Evolutionary conservation across 2,329 filamentous ascomycete species (phyloP).

Genomic region (Alternaria ethzedia): DNA sequence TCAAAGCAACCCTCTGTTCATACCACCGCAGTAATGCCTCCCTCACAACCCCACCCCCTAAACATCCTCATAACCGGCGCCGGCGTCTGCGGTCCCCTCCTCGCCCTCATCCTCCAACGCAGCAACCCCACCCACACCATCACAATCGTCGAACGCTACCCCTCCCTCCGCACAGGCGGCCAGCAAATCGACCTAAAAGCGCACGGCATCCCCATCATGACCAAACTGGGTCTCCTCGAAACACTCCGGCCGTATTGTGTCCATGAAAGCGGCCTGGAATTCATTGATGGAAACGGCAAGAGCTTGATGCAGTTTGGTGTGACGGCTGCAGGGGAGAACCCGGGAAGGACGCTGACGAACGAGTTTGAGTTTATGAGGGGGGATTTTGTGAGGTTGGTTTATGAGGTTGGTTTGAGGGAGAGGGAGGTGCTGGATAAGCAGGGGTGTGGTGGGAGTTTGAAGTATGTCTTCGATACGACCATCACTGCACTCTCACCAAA

Average conservation of each 20-base stretch:
- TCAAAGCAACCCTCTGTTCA: not conserved
- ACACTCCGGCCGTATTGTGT: slow-evolving; percentile 42
- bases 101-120: slow-evolving; percentile 59
- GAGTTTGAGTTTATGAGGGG: slow-evolving; percentile 43
- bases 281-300: slow-evolving; percentile 39
- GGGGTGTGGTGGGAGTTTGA: slow-evolving; percentile 10
- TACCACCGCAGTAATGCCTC: not conserved
- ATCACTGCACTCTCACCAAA: slow-evolving; percentile 22
- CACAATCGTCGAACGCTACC: slow-evolving; percentile 53
- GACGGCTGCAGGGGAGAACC: slow-evolving; percentile 49
- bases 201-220: slow-evolving; percentile 50
- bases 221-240: slow-evolving; percentile 48
- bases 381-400: slow-evolving; percentile 44
- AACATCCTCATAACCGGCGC: slow-evolving; percentile 40
- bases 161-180: slow-evolving; percentile 52
- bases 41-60: slow-evolving; percentile 8
- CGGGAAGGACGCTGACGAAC: slow-evolving; percentile 16
- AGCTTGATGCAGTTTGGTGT: slow-evolving; percentile 22
- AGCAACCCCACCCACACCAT: slow-evolving; percentile 45
- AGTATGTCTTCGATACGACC: slow-evolving; percentile 18
- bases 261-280: slow-evolving; percentile 48
- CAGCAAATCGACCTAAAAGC: slow-evolving; percentile 56
- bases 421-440: slow-evolving; percentile 19
- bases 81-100: slow-evolving; percentile 41
- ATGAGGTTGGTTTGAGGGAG: slow-evolving; percentile 17